phyloP scores from a whole-genome alignment of 140 eudicot species.

The Flaveria floridana region DNA sequence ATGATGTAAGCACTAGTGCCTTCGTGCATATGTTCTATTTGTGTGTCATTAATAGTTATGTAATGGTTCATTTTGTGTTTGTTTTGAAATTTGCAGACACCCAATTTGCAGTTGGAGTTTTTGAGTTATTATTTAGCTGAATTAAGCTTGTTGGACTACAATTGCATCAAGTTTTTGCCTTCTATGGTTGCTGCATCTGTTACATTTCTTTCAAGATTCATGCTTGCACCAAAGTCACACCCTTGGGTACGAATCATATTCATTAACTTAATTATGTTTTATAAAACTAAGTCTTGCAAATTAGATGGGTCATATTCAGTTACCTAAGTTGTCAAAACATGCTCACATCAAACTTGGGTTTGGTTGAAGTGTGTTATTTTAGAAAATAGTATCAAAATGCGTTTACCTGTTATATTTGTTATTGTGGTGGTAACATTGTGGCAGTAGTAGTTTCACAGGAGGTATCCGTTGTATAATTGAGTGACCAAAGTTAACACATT shows the following conservation, averaged over 20 bases:
- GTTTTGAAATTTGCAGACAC: slow-evolving; percentile 27
- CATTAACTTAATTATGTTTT: background rate
- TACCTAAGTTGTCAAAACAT: too few relatives aligned
- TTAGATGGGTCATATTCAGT: too few relatives aligned
- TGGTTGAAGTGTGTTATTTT: too few relatives aligned
- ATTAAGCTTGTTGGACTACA: slow-evolving; percentile 51
- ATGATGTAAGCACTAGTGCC: slow-evolving; percentile 21
- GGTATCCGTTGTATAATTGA: too few relatives aligned
- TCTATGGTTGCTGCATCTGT: slow-evolving; percentile 59
- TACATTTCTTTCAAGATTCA: slow-evolving; percentile 49
- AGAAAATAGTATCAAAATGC: background rate
- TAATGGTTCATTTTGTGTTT: background rate
- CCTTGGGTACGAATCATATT: slow-evolving; percentile 36
- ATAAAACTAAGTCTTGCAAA: background rate
- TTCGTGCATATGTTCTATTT: background rate
- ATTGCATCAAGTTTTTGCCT: slow-evolving; percentile 50
- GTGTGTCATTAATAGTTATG: background rate
- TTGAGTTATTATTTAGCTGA: slow-evolving; percentile 50
- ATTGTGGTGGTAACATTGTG: too few relatives aligned
- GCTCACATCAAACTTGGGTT: too few relatives aligned
- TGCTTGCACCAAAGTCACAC: slow-evolving; percentile 36
- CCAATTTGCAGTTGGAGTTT: slow-evolving; percentile 41
- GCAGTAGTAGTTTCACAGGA: too few relatives aligned
- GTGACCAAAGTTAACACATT: too few relatives aligned
- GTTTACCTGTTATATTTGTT: too few relatives aligned